Conservation (phyloP, 129 eudicot genomes). For the Artemisia tridentata region DNA sequence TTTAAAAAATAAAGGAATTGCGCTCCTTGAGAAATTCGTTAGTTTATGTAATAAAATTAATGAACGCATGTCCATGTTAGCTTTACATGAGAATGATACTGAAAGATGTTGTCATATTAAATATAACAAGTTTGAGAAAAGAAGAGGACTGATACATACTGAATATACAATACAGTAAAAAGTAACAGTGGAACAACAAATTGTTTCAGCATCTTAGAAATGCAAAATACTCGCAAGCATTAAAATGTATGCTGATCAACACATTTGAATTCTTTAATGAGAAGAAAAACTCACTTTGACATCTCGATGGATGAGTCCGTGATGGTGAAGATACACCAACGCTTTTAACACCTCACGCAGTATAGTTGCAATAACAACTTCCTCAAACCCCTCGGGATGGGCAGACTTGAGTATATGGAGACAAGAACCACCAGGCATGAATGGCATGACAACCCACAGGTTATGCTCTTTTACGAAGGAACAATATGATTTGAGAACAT, state of each 20-base stretch:
- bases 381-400: slow-evolving; percentile 90
- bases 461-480: slow-evolving; percentile 83
- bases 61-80: not conserved
- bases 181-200: not conserved
- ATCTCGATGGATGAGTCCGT: slow-evolving; percentile 96
- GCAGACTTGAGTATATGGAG: slow-evolving; percentile 83
- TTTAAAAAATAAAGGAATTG: not conserved
- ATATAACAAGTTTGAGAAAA: not conserved
- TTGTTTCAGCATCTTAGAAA: not conserved
- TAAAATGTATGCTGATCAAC: slow-evolving; percentile 7
- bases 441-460: slow-evolving; percentile 96
- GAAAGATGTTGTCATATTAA: not conserved
- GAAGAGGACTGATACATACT: not conserved
- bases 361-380: slow-evolving; percentile 85
- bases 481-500: slow-evolving; percentile 84
- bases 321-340: slow-evolving; percentile 87
- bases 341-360: slow-evolving; percentile 89
- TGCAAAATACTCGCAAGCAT: slow-evolving; percentile 13
- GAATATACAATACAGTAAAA: not conserved
- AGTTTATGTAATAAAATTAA: not conserved
- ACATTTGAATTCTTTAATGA: not conserved
- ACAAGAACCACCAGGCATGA: slow-evolving; percentile 95
- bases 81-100: not conserved
- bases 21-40: not conserved
- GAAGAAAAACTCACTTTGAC: slow-evolving; percentile 65